Base-by-base conservation (phyloP, 1,284 basidiomycete genomes). In the Ceratobasidium sp. region DNA sequence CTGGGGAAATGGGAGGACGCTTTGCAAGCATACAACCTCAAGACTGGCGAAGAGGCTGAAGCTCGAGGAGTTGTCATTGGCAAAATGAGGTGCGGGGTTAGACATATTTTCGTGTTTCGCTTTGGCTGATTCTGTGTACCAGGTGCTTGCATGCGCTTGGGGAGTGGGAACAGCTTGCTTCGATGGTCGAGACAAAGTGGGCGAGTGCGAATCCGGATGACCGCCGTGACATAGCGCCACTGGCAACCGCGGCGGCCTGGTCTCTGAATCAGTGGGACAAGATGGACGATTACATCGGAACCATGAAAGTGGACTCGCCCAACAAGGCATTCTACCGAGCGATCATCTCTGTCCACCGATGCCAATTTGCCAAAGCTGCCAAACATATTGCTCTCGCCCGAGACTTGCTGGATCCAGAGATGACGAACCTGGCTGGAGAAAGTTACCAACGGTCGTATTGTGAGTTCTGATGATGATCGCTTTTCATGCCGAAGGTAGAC, bases 191-290 rank as follows among this genome's bases (percentile, higher is more conserved):
- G 76, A 90, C 95, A 75, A 89, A 92, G 76, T 99, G 98, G 98
- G 84, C 89, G 3, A 91, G 88, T 75, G 93, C 95, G 2, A 89
- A 86, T 54, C 86, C 90, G 75, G 96, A 98, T 59, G 92, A 96
- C 77, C 90, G 93, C 66, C 88, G 92, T 73, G 91, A 94, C 80
- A 98, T 99, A 78, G 96, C 98, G 0, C 96, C 97, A 0, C 91
- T 99, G 83, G 98, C 97, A 0, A 95, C 98, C 0, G 97, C 98
- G 0, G 97, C 98, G 0, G 95, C 95, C 4, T 99, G 98, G 97
- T 95, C 95, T 5, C 82, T 98, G 73, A 92, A 93, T 76, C 95
- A 98, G 79, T 99, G 98, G 98, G 96, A 98, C 78, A 88, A 91
- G 8, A 99, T 99, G 98, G 98, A 99, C 75, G 92, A 96, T 78